Percentiles rank a stretch among this genome's conserved stretches.
Evolutionary conservation across 352 stramenopile genomes (phyloP).

Genomic region (Plasmopara halstedii): DNA sequence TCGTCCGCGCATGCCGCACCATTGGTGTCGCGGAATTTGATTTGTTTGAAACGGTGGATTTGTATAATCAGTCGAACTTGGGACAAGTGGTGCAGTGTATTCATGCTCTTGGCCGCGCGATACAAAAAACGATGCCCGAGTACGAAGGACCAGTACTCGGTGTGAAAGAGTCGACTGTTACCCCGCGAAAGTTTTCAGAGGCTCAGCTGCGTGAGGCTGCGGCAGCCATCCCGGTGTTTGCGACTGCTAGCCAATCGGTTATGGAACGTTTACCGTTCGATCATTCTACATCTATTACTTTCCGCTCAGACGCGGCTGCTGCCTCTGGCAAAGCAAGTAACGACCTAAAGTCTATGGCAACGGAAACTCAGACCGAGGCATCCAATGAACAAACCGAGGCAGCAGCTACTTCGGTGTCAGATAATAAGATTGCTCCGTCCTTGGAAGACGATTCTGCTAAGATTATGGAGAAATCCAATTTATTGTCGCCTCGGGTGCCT

Average conservation of each 20-base stretch:
- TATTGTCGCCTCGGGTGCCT: constrained; percentile 21
- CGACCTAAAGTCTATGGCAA: constrained; percentile 10
- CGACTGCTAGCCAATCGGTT: constrained; percentile 42
- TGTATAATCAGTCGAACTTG: constrained; percentile 86
- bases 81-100: constrained; percentile 80
- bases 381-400: constrained; percentile 7
- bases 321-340: constrained; percentile 22
- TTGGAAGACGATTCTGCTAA: constrained; percentile 1
- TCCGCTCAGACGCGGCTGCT: constrained; percentile 32
- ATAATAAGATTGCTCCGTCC: no score
- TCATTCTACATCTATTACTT: constrained; percentile 62
- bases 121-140: constrained; percentile 70
- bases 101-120: constrained; percentile 65
- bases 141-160: constrained; percentile 61
- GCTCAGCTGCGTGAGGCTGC: constrained; percentile 59
- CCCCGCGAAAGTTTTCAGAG: constrained; percentile 53
- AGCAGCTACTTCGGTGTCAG: constrained; percentile 5
- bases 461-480: constrained; percentile 4
- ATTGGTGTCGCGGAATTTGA: constrained; percentile 85
- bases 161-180: constrained; percentile 64
- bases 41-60: constrained; percentile 87
- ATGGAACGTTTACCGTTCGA: constrained; percentile 65
- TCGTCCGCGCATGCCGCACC: constrained; percentile 68
- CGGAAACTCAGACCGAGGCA: constrained; percentile 8
- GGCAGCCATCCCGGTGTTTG: constrained; percentile 46